These are phyloP conservation scores for Picea mariana DNA, from an alignment of 83 land plant species.

Conservation along the genomic window DNA sequence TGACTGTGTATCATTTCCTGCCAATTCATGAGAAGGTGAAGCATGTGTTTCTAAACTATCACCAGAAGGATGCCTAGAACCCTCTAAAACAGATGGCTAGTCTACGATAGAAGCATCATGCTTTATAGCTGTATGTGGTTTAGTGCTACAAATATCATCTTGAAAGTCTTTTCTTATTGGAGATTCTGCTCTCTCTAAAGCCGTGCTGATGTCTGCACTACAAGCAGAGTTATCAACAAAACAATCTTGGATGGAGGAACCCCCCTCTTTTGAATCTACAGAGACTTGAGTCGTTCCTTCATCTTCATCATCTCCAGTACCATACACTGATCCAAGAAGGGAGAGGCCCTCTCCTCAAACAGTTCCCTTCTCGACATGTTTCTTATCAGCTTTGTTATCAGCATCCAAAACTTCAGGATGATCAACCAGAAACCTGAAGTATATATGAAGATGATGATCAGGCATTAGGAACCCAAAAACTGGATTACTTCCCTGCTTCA, in stretches of 20 bases:
- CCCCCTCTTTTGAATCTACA: slow-evolving; percentile 14
- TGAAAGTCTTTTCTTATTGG: background rate
- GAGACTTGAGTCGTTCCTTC: slow-evolving; percentile 23
- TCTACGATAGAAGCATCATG: background rate
- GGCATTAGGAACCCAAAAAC: slow-evolving; percentile 92
- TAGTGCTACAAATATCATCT: background rate
- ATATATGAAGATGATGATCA: slow-evolving; percentile 75
- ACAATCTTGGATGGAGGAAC: slow-evolving; percentile 3
- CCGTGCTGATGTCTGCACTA: background rate
- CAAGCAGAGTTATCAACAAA: background rate
- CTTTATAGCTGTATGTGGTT: background rate
- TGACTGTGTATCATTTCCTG: background rate
- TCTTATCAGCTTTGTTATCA: slow-evolving; percentile 9
- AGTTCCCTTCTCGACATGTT: slow-evolving; percentile 2
- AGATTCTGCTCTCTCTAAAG: background rate
- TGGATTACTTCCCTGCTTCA: slow-evolving; percentile 88
- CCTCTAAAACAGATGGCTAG: background rate
- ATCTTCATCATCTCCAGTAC: slow-evolving; percentile 76
- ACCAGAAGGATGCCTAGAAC: background rate
- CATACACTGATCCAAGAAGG: slow-evolving; percentile 76
- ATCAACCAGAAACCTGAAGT: slow-evolving; percentile 82
- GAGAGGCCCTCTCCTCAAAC: slow-evolving; percentile 59
- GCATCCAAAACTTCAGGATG: slow-evolving; percentile 52
- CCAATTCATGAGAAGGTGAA: background rate
- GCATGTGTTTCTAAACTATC: background rate